A percentile compares a stretch with the other conserved stretches of the same genome.
phyloP scores from a whole-genome alignment of 2,329 filamentous ascomycete genomes.

The Colletotrichum sp. region DNA sequence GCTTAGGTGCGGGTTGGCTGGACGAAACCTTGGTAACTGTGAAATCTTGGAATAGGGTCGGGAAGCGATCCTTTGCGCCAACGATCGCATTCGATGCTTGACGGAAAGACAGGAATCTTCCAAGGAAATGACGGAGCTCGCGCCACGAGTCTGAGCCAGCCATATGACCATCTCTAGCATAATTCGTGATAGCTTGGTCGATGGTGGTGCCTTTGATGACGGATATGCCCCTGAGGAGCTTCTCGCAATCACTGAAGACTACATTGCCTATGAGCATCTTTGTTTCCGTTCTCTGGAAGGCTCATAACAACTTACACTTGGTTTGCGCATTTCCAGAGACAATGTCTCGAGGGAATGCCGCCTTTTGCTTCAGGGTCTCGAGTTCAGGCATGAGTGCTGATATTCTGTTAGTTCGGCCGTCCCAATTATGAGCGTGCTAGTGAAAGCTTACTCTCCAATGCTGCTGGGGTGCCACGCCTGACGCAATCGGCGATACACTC shows the following conservation, averaged over 20 bases:
- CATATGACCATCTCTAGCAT: conserved; percentile 8
- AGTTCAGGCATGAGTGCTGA: neutral
- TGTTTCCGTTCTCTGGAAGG: too few species aligned
- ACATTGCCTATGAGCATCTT: too few species aligned
- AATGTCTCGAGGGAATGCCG: neutral
- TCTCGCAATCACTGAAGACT: neutral
- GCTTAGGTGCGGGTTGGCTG: conserved; percentile 14
- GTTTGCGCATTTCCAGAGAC: neutral
- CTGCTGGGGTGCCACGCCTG: neutral
- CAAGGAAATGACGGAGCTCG: conserved; percentile 32
- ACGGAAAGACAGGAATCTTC: conserved; percentile 29
- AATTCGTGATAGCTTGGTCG: neutral
- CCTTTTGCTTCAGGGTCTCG: neutral
- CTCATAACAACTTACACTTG: neutral
- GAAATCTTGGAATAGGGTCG: conserved; percentile 34
- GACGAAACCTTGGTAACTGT: conserved; percentile 31
- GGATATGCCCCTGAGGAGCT: neutral
- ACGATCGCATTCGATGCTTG: conserved; percentile 23
- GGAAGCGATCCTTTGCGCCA: conserved; percentile 27
- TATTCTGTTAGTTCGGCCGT: too few species aligned
- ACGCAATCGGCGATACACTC: neutral
- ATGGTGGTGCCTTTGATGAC: neutral
- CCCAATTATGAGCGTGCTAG: too few species aligned
- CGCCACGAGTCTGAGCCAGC: conserved; percentile 27
- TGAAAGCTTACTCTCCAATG: neutral